Base-by-base conservation (phyloP, 345 rosid species). In the Gossypium longicalyx region DNA sequence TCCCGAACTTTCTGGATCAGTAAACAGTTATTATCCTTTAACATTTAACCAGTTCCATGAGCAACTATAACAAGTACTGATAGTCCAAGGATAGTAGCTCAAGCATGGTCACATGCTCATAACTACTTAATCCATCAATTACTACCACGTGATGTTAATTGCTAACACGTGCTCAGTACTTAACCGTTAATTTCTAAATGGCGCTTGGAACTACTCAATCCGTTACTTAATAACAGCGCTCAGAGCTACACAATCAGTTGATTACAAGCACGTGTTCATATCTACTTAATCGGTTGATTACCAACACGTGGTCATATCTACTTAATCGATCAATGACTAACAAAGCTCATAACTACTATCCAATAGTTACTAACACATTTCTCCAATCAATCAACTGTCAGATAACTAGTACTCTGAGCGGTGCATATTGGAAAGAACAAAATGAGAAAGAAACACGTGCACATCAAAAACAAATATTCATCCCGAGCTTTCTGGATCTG, bases 391-490 rank as follows among this genome's bases (percentile, higher is more conserved):
- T 52, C 57, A 52, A 52, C 41, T 52, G 57, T 52, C 8, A 9
- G 7, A 7, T 16, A 52, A 52, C 57, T 52, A 52, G 57, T 16
- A 52, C 20, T 58, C 54, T 9, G 7, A 38, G 1, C 12, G 2
- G 3, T 45, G 75, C 67, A 53, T 4, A 47, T 45, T 11, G 45
- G 29, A 57, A 57, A 57, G 49, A 59, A 57, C 17, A 44, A 54
- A 71, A 34, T 43, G 29, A 58, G 54, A 53, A 53, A 53, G 58
- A 71, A 72, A 72, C 4, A 57, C 20, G 3, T 13, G 64, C 20
- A 57, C 52, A 20, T 20, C 51, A 57, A 58, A 34, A 56, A 58
- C 57, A 59, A 72, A 68, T 45, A 59, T 12, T 16, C 51, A 72
- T 8, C 17, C 45, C 56, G n/a, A 67, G 23, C 57, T 59, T 59